phyloP scores from a whole-genome alignment of 2,329 filamentous ascomycete species.

The Colletotrichum kahawae region DNA sequence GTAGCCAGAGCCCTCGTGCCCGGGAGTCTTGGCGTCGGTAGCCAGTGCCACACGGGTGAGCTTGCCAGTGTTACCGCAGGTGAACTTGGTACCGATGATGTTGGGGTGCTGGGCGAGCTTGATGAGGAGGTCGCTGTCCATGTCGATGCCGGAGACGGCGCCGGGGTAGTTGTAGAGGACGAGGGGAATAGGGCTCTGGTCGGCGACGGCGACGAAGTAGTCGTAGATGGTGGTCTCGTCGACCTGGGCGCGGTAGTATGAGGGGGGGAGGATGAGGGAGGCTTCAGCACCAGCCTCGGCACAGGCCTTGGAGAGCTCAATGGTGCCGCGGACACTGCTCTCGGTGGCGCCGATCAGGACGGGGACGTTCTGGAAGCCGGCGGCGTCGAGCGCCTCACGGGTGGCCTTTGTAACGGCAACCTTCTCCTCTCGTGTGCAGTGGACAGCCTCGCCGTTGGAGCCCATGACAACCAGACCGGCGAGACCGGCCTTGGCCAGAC shows the following conservation, averaged over 20 bases:
- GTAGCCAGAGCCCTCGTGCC: constrained; percentile 66
- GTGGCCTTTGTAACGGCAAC: constrained; percentile 76
- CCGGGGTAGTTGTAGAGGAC: constrained; percentile 93
- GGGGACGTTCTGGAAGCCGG: constrained; percentile 76
- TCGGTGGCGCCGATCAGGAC: constrained; percentile 85
- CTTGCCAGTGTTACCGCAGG: constrained; percentile 89
- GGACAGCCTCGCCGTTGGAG: constrained; percentile 88
- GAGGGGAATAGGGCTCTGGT: constrained; percentile 76
- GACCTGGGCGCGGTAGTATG: constrained; percentile 81
- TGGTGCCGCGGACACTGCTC: constrained; percentile 80
- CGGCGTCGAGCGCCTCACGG: constrained; percentile 80
- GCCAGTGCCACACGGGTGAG: constrained; percentile 80
- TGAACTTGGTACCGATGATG: constrained; percentile 90
- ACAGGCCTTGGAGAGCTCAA: constrained; percentile 73
- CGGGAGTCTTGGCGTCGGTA: constrained; percentile 72
- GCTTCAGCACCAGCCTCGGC: constrained; percentile 78
- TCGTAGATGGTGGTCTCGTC: constrained; percentile 75
- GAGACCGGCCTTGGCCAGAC: constrained; percentile 78
- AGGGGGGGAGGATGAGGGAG: constrained; percentile 78
- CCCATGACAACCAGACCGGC: constrained; percentile 87
- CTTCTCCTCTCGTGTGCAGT: constrained; percentile 82
- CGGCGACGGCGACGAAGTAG: constrained; percentile 78
- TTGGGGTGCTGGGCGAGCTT: constrained; percentile 80
- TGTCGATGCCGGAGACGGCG: constrained; percentile 84
- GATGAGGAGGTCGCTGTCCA: constrained; percentile 88